Conservation (phyloP, 2,329 filamentous ascomycete genomes). For the Cadophora luteo-olivacea region DNA sequence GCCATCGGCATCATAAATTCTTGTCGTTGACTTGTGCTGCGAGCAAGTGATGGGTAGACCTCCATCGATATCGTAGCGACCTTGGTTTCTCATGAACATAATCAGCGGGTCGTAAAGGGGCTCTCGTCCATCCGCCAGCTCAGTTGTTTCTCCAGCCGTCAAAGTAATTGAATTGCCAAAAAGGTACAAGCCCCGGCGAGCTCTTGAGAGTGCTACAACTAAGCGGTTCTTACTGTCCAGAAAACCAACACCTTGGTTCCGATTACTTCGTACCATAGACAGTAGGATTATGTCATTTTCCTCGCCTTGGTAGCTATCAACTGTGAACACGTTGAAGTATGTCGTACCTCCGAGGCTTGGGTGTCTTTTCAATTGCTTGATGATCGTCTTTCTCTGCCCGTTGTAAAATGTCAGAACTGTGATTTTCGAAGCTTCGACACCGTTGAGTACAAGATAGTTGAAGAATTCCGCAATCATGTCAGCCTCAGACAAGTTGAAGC, state of each 20-base stretch:
- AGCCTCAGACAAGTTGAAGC: slow-evolving; percentile 74
- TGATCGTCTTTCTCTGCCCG: slow-evolving; percentile 74
- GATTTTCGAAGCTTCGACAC: slow-evolving; percentile 64
- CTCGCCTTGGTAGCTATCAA: slow-evolving; percentile 91
- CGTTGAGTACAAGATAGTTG: slow-evolving; percentile 74
- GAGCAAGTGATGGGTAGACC: slow-evolving; percentile 68
- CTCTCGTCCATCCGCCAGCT: slow-evolving; percentile 32
- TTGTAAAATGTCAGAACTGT: slow-evolving; percentile 90
- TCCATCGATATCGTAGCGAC: slow-evolving; percentile 43
- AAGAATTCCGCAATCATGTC: slow-evolving; percentile 78
- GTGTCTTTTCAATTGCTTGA: slow-evolving; percentile 52
- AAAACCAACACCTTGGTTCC: slow-evolving; percentile 70
- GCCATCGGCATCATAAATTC: slow-evolving; percentile 58
- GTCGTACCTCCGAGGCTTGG: slow-evolving; percentile 46
- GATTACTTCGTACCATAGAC: slow-evolving; percentile 78
- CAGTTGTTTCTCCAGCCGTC: slow-evolving; percentile 26
- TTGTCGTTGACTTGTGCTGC: slow-evolving; percentile 59
- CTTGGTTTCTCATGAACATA: slow-evolving; percentile 49
- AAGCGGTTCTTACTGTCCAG: slow-evolving; percentile 66
- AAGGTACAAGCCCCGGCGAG: slow-evolving; percentile 80
- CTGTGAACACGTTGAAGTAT: slow-evolving; percentile 70
- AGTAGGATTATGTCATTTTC: slow-evolving; percentile 86
- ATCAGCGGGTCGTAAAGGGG: slow-evolving; percentile 45
- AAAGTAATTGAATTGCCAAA: slow-evolving; percentile 75
- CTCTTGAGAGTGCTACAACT: slow-evolving; percentile 69